Percentiles rank a stretch among this genome's conserved stretches.
Evolutionary conservation across 306 rosid species (phyloP).

Genomic region (Boehmeria nivea): DNA sequence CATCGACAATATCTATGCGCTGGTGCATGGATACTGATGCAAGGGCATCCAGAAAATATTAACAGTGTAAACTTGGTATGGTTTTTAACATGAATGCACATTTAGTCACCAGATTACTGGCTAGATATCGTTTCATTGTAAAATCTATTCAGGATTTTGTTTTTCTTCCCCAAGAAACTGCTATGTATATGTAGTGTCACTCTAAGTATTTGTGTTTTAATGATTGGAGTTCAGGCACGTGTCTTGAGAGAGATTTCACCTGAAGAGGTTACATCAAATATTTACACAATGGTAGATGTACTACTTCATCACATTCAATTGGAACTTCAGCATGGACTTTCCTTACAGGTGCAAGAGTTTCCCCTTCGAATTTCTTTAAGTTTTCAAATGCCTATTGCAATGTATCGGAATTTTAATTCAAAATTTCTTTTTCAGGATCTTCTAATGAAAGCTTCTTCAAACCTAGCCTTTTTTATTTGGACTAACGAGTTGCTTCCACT

Average conservation of each 20-base stretch:
- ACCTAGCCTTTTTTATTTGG: slow-evolving; percentile 85
- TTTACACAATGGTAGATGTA: slow-evolving; percentile 96
- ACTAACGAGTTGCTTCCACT: slow-evolving; percentile 88
- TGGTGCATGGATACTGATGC: slow-evolving; percentile 96
- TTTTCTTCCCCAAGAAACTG: slow-evolving; percentile 8
- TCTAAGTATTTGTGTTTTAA: slow-evolving; percentile 6
- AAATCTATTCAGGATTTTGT: slow-evolving; percentile 6
- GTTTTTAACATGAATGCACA: slow-evolving; percentile 14
- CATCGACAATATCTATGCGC: slow-evolving; percentile 90
- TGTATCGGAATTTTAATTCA: background rate
- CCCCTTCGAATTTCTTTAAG: slow-evolving; percentile 8
- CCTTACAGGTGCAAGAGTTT: slow-evolving; percentile 56
- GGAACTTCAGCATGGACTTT: slow-evolving; percentile 84
- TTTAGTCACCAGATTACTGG: background rate
- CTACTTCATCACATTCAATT: slow-evolving; percentile 88
- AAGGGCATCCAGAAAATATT: slow-evolving; percentile 82
- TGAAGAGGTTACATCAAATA: slow-evolving; percentile 85
- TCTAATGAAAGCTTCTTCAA: slow-evolving; percentile 70
- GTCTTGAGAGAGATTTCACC: slow-evolving; percentile 90
- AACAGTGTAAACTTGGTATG: slow-evolving; percentile 78
- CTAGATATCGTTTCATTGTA: slow-evolving; percentile 8
- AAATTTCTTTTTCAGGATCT: slow-evolving; percentile 58
- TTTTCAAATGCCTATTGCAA: slow-evolving; percentile 6
- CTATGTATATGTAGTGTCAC: background rate
- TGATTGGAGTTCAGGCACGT: slow-evolving; percentile 57